Evolutionary conservation across 2,329 filamentous ascomycete genomes (phyloP).

Genomic region (Cordyceps sp.): DNA sequence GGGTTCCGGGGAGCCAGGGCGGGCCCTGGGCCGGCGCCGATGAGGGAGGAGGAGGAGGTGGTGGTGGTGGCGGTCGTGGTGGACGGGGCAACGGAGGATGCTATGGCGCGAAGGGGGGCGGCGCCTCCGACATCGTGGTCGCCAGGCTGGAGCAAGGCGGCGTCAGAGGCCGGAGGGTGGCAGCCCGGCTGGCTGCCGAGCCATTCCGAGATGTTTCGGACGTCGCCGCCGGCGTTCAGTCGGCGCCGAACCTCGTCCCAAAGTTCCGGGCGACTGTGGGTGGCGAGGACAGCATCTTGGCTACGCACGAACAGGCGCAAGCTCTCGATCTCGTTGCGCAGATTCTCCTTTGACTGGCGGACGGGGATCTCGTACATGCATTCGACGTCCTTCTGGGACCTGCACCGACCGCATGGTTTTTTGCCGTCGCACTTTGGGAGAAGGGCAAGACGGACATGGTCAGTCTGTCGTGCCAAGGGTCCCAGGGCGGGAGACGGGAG

Average conservation of each 20-base stretch:
- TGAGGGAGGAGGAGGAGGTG: too few species aligned
- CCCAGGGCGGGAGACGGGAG: background rate
- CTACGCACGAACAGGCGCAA: constrained; percentile 36
- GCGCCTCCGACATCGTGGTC: constrained; percentile 4
- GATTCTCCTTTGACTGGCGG: constrained; percentile 45
- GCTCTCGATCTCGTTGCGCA: constrained; percentile 41
- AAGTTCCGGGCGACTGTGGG: too few species aligned
- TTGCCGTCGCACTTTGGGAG: constrained; percentile 38
- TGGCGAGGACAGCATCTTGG: constrained; percentile 37
- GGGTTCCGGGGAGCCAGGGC: too few species aligned
- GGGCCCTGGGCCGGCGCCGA: too few species aligned
- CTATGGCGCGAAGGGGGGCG: background rate
- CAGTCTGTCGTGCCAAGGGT: too few species aligned
- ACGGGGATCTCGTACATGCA: constrained; percentile 47
- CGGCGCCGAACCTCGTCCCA: constrained; percentile 34
- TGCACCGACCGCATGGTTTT: constrained; percentile 38
- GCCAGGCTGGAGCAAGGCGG: constrained; percentile 9
- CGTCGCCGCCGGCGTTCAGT: constrained; percentile 34
- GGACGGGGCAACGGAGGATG: too few species aligned
- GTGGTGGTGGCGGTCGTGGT: too few species aligned
- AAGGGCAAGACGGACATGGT: background rate
- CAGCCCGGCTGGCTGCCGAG: constrained; percentile 25
- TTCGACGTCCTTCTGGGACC: constrained; percentile 32
- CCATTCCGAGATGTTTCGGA: constrained; percentile 40
- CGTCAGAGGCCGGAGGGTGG: too few species aligned